A percentile compares a stretch with the other conserved stretches of the same genome.
Conservation (phyloP, 805 yeast genomes). For the Hanseniaspora nectarophila region DNA sequence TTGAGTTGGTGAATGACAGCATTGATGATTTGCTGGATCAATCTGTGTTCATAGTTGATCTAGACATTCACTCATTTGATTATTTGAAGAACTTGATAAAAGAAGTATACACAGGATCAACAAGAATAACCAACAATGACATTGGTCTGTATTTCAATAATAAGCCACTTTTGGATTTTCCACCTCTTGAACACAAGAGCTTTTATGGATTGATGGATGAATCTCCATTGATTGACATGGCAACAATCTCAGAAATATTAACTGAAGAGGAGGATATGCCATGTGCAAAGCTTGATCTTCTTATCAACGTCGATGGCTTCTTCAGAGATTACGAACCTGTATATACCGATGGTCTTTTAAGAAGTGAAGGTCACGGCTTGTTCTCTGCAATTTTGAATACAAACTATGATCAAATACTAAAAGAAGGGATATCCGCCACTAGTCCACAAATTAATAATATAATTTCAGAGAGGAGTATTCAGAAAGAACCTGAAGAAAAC, state of each 20-base stretch:
- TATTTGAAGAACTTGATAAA: not conserved
- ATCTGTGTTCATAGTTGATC: not conserved
- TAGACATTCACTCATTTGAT: not conserved
- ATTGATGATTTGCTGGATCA: not conserved
- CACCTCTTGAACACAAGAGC: not conserved
- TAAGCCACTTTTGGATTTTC: not conserved
- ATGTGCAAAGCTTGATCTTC: slow-evolving; percentile 21
- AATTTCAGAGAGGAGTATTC: no score
- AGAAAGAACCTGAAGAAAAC: no score
- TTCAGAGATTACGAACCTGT: slow-evolving; percentile 18
- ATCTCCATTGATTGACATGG: not conserved
- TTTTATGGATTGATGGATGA: not conserved
- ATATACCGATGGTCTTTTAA: slow-evolving; percentile 1
- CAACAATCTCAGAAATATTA: no score
- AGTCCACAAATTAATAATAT: no score
- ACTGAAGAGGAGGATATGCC: not conserved
- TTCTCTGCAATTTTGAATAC: slow-evolving; percentile 1
- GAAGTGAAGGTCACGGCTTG: slow-evolving; percentile 4
- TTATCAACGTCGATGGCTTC: slow-evolving; percentile 20
- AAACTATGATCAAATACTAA: not conserved
- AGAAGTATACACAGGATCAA: slow-evolving; percentile 2
- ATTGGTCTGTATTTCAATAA: not conserved
- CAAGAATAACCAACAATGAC: slow-evolving; percentile 5
- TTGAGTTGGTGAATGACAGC: not conserved
- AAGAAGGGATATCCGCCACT: not conserved